A percentile compares a stretch with the other conserved stretches of the same genome.
These are phyloP conservation scores for Diplodia scrobiculata DNA, from an alignment of 2,329 filamentous ascomycete species.

Conservation along the genomic window DNA sequence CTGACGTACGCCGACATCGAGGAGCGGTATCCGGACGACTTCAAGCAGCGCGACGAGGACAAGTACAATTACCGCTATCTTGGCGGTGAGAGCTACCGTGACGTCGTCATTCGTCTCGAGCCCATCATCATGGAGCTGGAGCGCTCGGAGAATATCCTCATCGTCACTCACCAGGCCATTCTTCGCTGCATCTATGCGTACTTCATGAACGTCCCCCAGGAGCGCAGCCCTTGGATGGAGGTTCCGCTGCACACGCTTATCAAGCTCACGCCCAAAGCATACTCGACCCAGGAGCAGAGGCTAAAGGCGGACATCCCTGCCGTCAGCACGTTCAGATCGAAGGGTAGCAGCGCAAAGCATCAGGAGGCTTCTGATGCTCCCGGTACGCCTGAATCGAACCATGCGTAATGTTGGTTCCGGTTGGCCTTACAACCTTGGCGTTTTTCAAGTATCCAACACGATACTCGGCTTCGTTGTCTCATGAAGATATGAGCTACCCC, in stretches of 20 bases:
- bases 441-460: not conserved
- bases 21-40: constrained; percentile 88
- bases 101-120: constrained; percentile 95
- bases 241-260: constrained; percentile 95
- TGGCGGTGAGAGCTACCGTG: constrained; percentile 91
- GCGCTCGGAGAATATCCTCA: constrained; percentile 92
- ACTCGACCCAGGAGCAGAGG: constrained; percentile 86
- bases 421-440: not conserved
- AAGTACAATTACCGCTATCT: constrained; percentile 99
- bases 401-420: not conserved
- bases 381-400: not conserved
- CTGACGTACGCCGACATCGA: constrained; percentile 96
- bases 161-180: constrained; percentile 96
- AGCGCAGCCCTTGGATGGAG: constrained; percentile 96
- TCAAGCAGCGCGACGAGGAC: constrained; percentile 91
- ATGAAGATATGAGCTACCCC: not conserved
- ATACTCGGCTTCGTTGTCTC: not conserved
- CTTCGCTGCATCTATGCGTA: constrained; percentile 97
- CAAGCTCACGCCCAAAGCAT: constrained; percentile 91
- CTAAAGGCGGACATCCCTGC: constrained; percentile 91
- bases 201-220: constrained; percentile 95
- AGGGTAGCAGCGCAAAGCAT: constrained; percentile 57
- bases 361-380: constrained; percentile 1
- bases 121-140: constrained; percentile 99
- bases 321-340: constrained; percentile 93